These are phyloP conservation scores for Monosporascus cannonballus DNA, from an alignment of 2,329 filamentous ascomycete genomes.

Conservation along the genomic window DNA sequence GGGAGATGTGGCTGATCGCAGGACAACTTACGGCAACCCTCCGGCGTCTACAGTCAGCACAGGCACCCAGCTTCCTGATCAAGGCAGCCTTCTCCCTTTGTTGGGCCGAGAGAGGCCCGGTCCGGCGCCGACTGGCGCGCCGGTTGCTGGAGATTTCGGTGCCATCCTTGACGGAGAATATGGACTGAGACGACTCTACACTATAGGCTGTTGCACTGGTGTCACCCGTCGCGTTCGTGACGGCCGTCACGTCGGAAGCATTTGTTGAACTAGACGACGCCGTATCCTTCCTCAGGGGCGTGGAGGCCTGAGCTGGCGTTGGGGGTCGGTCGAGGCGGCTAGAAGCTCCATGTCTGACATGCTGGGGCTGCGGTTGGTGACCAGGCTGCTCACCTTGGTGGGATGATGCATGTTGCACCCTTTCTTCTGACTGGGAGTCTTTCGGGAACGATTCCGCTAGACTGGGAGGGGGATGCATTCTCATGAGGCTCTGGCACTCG, in stretches of 20 bases:
- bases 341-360: conserved; percentile 19
- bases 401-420: conserved; percentile 19
- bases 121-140: conserved; percentile 51
- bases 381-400: conserved; percentile 4
- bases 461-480: conserved; percentile 29
- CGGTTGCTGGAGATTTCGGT: conserved; percentile 46
- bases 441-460: conserved; percentile 29
- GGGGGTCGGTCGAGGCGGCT: conserved; percentile 20
- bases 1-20: not conserved
- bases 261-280: conserved; percentile 47
- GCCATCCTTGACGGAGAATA: conserved; percentile 51
- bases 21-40: conserved; percentile 51
- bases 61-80: conserved; percentile 54
- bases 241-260: conserved; percentile 35
- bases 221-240: conserved; percentile 34
- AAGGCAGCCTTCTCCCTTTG: conserved; percentile 54
- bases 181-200: conserved; percentile 48
- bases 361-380: conserved; percentile 19
- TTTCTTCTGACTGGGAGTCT: conserved; percentile 27
- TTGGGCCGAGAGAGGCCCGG: conserved; percentile 51
- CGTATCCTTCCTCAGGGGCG: conserved; percentile 40
- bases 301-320: conserved; percentile 23
- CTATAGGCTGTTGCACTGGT: conserved; percentile 46
- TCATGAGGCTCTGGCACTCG: conserved; percentile 21
- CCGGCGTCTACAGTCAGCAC: conserved; percentile 47